These are phyloP conservation scores for Byssothecium circinans DNA, from an alignment of 2,329 filamentous ascomycete species.

Conservation along the genomic window DNA sequence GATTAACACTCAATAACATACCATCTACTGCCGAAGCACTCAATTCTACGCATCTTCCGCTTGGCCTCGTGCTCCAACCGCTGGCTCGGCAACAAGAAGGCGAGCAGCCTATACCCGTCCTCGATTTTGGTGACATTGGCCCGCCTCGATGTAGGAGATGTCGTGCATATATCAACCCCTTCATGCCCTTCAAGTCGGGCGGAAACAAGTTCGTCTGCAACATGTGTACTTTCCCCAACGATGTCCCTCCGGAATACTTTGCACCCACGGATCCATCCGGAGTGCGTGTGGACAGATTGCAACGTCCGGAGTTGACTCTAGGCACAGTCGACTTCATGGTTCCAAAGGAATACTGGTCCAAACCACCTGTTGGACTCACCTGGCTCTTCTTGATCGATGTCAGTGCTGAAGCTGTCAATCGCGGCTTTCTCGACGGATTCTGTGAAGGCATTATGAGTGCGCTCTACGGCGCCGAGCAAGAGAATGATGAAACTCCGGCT, in stretches of 20 bases:
- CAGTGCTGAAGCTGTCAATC: slow-evolving; percentile 86
- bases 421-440: slow-evolving; percentile 85
- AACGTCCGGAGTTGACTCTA: slow-evolving; percentile 83
- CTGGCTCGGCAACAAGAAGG: slow-evolving; percentile 80
- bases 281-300: slow-evolving; percentile 81
- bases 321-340: slow-evolving; percentile 96
- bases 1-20: slow-evolving; percentile 91
- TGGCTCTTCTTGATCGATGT: slow-evolving; percentile 94
- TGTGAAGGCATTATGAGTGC: slow-evolving; percentile 85
- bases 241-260: slow-evolving; percentile 90
- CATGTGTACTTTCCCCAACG: slow-evolving; percentile 95
- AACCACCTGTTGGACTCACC: slow-evolving; percentile 82
- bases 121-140: slow-evolving; percentile 90
- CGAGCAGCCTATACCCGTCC: slow-evolving; percentile 82
- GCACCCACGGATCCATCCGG: slow-evolving; percentile 86
- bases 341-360: slow-evolving; percentile 98
- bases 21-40: slow-evolving; percentile 80
- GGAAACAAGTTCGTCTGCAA: slow-evolving; percentile 98
- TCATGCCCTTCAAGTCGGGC: slow-evolving; percentile 94
- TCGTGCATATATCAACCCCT: slow-evolving; percentile 96
- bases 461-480: slow-evolving; percentile 69
- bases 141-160: slow-evolving; percentile 91
- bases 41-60: slow-evolving; percentile 75
- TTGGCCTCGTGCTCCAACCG: slow-evolving; percentile 87
- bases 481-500: slow-evolving; percentile 51